These are phyloP conservation scores for Taphrina flavorubra DNA, from an alignment of 1,139 yeast species.

Conservation along the genomic window DNA sequence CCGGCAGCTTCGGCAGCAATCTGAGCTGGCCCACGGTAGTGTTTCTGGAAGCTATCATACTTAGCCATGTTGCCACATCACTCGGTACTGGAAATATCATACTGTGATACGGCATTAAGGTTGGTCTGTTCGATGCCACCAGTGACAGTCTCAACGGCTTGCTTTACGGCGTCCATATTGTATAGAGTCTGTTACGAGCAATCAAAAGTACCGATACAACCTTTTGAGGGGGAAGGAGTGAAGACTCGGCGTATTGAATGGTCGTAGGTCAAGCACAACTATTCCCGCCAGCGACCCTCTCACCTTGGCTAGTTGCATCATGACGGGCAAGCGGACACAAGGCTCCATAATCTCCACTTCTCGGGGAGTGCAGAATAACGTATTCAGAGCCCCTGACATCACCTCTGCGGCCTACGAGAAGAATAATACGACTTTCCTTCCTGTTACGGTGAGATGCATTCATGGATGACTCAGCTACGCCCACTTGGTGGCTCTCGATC, in stretches of 20 bases:
- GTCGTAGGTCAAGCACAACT: neutral
- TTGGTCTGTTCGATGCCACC: conserved; percentile 34
- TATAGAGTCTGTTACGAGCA: neutral
- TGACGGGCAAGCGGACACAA: neutral
- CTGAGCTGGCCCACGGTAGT: conserved; percentile 36
- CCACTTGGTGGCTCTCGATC: neutral
- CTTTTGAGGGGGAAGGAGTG: too few species aligned
- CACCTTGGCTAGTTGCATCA: neutral
- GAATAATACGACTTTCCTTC: too few species aligned
- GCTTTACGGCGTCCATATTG: conserved; percentile 24
- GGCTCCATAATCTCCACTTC: conserved; percentile 9
- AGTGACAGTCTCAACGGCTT: conserved; percentile 27
- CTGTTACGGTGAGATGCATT: neutral
- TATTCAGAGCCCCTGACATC: too few species aligned
- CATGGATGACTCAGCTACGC: conserved; percentile 2
- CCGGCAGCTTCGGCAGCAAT: conserved; percentile 35
- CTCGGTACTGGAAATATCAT: neutral
- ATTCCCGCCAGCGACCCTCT: neutral
- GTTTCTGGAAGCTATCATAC: conserved; percentile 21
- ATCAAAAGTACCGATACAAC: too few species aligned
- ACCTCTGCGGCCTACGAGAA: too few species aligned
- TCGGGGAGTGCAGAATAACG: too few species aligned
- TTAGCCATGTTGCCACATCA: neutral
- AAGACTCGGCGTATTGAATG: neutral
- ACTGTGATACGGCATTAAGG: conserved; percentile 22